Conservation (phyloP, 225 moss, liverwort and hornwort genomes). For the Antitrichia curtipendula region DNA sequence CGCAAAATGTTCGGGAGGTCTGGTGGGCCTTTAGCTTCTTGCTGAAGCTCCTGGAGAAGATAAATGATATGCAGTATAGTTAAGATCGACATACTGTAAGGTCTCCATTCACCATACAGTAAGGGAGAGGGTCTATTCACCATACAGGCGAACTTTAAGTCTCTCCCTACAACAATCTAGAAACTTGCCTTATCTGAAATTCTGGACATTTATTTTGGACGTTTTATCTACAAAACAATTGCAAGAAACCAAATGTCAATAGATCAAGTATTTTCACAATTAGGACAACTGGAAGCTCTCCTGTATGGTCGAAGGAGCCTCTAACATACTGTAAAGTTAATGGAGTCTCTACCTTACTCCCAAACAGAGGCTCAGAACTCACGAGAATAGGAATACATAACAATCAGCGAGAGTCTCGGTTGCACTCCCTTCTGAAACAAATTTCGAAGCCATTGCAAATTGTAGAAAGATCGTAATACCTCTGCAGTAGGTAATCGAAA, state of each 20-base stretch:
- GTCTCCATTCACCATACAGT: not conserved
- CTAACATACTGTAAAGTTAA: not conserved
- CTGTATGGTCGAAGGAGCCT: not conserved
- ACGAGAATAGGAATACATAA: not conserved
- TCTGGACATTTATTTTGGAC: not conserved
- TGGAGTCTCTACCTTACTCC: not conserved
- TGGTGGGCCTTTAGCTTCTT: constrained; percentile 64
- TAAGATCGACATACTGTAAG: not conserved
- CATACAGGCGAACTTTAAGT: no score
- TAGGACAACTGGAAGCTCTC: not conserved
- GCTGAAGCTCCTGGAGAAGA: constrained; percentile 48
- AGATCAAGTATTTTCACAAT: no score
- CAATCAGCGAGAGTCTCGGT: not conserved
- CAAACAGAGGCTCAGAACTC: not conserved
- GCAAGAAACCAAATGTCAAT: not conserved
- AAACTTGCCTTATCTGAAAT: not conserved
- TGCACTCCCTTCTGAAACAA: not conserved
- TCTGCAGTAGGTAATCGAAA: constrained; percentile 69
- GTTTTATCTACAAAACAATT: not conserved
- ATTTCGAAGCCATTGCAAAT: not conserved
- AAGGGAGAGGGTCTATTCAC: not conserved
- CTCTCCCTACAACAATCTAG: not conserved
- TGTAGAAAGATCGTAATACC: constrained; percentile 14
- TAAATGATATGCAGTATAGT: not conserved
- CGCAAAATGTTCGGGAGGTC: constrained; percentile 68